A percentile compares a stretch with the other conserved stretches of the same genome.
phyloP scores from a whole-genome alignment of 2,329 filamentous ascomycete species.

The Colletotrichum neosansevieriae region DNA sequence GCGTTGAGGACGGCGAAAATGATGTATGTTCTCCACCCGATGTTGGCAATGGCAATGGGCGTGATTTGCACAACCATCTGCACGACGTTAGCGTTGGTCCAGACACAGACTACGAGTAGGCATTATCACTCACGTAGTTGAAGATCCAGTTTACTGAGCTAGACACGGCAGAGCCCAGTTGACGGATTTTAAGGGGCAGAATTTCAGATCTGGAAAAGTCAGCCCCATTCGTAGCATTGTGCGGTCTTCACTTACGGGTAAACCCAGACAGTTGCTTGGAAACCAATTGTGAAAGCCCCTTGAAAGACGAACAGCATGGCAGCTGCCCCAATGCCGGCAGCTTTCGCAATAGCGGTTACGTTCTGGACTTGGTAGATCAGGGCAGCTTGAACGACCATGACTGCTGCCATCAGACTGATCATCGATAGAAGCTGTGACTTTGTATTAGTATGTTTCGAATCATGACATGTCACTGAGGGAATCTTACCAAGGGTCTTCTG shows the following conservation, averaged over 20 bases:
- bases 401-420: slow-evolving; percentile 54
- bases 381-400: slow-evolving; percentile 55
- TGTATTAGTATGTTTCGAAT: slow-evolving; percentile 32
- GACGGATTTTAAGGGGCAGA: slow-evolving; percentile 47
- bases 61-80: slow-evolving; percentile 41
- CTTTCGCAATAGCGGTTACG: slow-evolving; percentile 47
- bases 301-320: slow-evolving; percentile 57
- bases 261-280: slow-evolving; percentile 52
- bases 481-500: slow-evolving; percentile 46
- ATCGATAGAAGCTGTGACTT: slow-evolving; percentile 50
- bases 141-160: slow-evolving; percentile 52
- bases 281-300: slow-evolving; percentile 55
- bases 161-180: slow-evolving; percentile 49
- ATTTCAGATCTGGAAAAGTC: slow-evolving; percentile 46
- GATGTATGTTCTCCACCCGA: slow-evolving; percentile 45
- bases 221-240: accelerated
- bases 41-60: slow-evolving; percentile 34
- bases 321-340: slow-evolving; percentile 53
- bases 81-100: too few relatives aligned
- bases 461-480: not conserved
- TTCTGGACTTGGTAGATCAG: slow-evolving; percentile 56
- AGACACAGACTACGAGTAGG: too few relatives aligned
- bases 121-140: slow-evolving; percentile 46
- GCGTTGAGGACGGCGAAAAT: slow-evolving; percentile 48
- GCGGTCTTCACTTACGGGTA: slow-evolving; percentile 43